Evolutionary conservation across 352 stramenopile species (phyloP).

Genomic region (Thalassiosira livingstoniorum): DNA sequence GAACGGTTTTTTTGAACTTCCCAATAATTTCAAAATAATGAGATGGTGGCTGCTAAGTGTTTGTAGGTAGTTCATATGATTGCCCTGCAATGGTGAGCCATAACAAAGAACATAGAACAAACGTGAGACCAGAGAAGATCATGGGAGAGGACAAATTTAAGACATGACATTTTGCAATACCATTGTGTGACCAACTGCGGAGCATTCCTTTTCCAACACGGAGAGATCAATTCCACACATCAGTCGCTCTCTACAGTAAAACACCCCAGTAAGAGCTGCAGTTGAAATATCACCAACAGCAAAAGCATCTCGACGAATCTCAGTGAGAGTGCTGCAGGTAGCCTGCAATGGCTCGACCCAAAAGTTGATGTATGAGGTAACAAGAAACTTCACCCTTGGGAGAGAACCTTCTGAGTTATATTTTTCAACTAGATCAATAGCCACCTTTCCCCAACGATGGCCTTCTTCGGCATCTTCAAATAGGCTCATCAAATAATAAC

Average conservation of each 20-base stretch:
- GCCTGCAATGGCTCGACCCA: conserved; percentile 1
- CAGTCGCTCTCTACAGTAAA: background rate
- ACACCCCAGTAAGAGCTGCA: background rate
- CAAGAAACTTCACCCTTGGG: background rate
- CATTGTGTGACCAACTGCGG: no score
- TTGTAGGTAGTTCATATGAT: background rate
- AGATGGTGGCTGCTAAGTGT: background rate
- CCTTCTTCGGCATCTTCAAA: background rate
- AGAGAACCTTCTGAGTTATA: background rate
- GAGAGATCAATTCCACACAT: background rate
- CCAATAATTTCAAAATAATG: background rate
- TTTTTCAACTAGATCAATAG: background rate
- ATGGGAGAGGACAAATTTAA: no score
- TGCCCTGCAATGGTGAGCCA: background rate
- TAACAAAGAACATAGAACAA: no score
- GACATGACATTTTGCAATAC: no score
- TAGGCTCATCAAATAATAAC: background rate
- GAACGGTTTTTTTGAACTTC: background rate
- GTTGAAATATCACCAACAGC: background rate
- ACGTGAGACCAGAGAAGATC: no score
- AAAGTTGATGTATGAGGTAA: background rate
- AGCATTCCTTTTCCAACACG: conserved; percentile 1
- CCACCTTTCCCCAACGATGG: background rate
- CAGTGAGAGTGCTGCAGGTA: background rate
- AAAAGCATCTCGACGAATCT: background rate